Evolutionary conservation across 139 green algal genomes (phyloP), one percentile per base, ranked within the genome.

Genomic region (Haematococcus sp.): DNA sequence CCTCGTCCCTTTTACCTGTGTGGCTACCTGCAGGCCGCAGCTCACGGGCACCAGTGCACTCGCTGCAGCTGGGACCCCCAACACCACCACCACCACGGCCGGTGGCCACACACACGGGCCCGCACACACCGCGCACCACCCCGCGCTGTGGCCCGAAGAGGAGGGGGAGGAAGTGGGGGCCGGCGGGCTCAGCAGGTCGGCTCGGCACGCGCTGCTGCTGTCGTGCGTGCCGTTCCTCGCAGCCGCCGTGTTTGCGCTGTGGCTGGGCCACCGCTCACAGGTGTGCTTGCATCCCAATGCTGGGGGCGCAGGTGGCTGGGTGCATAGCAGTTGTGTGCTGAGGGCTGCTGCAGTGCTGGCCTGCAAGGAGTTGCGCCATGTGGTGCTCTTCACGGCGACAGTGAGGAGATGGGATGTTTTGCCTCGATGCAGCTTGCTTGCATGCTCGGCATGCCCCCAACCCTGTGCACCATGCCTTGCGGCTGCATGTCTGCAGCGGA

Each of bases 161-260:
- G 30, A 23, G 16, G 25, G 54, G 35, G n/a, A n/a, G 3, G n/a
- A 28, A 5, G 20, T 30, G n/a, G 31, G 16, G 13, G 56, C 31
- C 2, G 66, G 64, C 54, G 52, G n/a, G 0, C 5, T 56, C 5
- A 30, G 22, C n/a, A 13, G 35, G 27, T 4, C 55, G 33, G 55
- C 58, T 13, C 68, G 22, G 9, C 34, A 23, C 1, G 80, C 80
- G 15, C 75, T 81, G 59, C 58, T 85, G 75, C 52, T 85, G 17
- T 77, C 80, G 4, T 66, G 70, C 22, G 43, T 85, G 9, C 80
- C 80, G 1, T 85, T 85, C 31, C 44, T 67, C 7, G 55, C 31
- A 60, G 75, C 75, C 0, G 80, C 80, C 7, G 25, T 58, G 0
- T 74, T 65, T 66, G 69, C 75, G 2, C 32, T 85, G 28, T 70